Evolutionary conservation across 352 stramenopile genomes (phyloP), one percentile per base, ranked within the genome.

Genomic region (Thalassiosira livingstoniorum): DNA sequence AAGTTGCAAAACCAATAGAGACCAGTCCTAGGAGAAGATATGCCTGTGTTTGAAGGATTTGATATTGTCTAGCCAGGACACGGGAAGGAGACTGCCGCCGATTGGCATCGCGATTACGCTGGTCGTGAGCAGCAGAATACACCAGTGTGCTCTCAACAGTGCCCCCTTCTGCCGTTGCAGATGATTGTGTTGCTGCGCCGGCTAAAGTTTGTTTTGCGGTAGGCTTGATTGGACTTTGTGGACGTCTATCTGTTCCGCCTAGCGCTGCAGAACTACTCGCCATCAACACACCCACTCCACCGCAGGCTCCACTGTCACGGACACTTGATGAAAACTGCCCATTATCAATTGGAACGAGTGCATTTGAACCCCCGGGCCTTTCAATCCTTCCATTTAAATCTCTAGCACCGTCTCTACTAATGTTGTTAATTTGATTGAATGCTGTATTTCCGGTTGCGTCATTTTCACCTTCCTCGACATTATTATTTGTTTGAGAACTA

Each of bases 71-170:
- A 29, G 35, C 65, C 23, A 83, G 37, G 34, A 32, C 82, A 11
- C 53, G 55, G 11, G 64, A 29, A 23, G 34, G 61, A 27, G 32
- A 51, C 4, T 55, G 39, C 10, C 42, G 51, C 37, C 62, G 60
- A 60, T 45, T 31, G 42, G 32, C 18, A 39, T 58, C 62, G 29
- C 32, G 70, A 39, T n/a, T 62, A 64, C 35, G 58, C 27, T 27
- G 47, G 27, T 29, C 2, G 68, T 55, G 37, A n/a, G 29, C 4
- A 71, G 21, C 7, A 39, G 54, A 63, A 23, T 32, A 75, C 29
- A 69, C 39, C 4, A 79, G 23, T 7, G 80, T 87, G 34, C 80
- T 87, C 29, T 78, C 80, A 47, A 34, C 66, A 34, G 80, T 87
- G 39, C 73, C 69, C 34, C 73, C 78, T 37, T 73, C 62, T 65